A percentile compares a stretch with the other conserved stretches of the same genome.
phyloP scores from a whole-genome alignment of 495 filamentous ascomycete genomes.

The Neurospora hispaniola region DNA sequence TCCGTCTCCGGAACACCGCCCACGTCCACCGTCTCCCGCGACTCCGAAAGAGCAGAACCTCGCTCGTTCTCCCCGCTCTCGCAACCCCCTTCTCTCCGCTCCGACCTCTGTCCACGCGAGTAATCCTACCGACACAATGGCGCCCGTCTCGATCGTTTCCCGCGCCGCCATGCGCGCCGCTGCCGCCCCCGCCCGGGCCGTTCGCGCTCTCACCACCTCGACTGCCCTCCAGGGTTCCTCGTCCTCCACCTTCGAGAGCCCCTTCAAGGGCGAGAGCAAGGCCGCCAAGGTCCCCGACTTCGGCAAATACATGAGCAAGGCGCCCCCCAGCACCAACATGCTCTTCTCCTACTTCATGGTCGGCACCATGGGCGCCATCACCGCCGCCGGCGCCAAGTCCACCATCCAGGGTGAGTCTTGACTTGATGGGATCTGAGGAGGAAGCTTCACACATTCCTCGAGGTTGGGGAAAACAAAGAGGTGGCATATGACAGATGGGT shows the following conservation, averaged over 20 bases:
- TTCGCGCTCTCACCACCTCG: constrained; percentile 39
- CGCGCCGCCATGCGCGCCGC: constrained; percentile 36
- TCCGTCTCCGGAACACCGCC: not conserved
- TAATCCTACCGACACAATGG: constrained; percentile 24
- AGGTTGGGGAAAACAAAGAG: not conserved
- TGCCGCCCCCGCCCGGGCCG: constrained; percentile 20
- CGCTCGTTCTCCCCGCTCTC: constrained; percentile 1
- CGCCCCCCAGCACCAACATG: constrained; percentile 55
- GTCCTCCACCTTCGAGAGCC: constrained; percentile 33
- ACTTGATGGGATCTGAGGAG: not conserved
- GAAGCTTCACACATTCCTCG: constrained; percentile 3
- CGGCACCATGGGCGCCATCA: constrained; percentile 81
- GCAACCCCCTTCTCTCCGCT: not conserved
- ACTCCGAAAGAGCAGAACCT: not conserved
- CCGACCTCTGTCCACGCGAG: not conserved
- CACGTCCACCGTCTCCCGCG: not conserved
- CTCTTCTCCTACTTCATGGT: constrained; percentile 98
- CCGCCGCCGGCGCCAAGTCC: constrained; percentile 87
- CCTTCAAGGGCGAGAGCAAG: constrained; percentile 52
- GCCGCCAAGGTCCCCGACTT: constrained; percentile 74
- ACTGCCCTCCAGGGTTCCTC: constrained; percentile 24
- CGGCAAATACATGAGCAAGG: constrained; percentile 69
- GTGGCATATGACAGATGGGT: not conserved
- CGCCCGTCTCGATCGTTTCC: constrained; percentile 35
- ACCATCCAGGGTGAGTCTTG: constrained; percentile 79